phyloP scores from a whole-genome alignment of 1,284 basidiomycete species.

The Apiotrichum laibachii region DNA sequence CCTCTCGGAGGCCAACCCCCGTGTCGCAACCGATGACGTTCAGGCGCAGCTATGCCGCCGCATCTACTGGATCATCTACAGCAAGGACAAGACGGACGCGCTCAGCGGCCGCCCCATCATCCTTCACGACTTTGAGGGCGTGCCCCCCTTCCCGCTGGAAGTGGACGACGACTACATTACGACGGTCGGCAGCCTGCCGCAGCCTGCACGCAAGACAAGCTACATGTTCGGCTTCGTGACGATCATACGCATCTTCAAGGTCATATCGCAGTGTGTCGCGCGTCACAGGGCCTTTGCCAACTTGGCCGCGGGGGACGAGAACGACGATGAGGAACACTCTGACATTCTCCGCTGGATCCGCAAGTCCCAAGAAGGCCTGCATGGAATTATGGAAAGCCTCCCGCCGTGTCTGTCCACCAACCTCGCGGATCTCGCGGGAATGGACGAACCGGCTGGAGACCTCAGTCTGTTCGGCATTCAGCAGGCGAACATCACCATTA shows the following conservation, averaged over 20 bases:
- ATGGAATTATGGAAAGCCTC: constrained; percentile 6
- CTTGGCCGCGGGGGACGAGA: neutral
- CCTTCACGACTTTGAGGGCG: constrained; percentile 29
- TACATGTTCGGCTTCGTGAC: constrained; percentile 31
- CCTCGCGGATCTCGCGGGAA: neutral
- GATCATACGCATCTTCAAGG: constrained; percentile 27
- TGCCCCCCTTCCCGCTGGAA: constrained; percentile 29
- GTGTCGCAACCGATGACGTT: constrained; percentile 9
- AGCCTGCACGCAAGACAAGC: constrained; percentile 13
- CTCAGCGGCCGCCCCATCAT: constrained; percentile 27
- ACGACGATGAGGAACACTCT: neutral
- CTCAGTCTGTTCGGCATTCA: constrained; percentile 27
- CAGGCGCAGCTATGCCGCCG: constrained; percentile 27
- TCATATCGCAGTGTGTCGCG: constrained; percentile 27
- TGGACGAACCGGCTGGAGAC: constrained; percentile 12
- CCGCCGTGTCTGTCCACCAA: constrained; percentile 4
- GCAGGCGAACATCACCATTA: constrained; percentile 33
- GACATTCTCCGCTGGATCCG: constrained; percentile 7
- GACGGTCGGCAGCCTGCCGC: constrained; percentile 12
- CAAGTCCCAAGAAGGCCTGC: constrained; percentile 5
- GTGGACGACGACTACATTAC: constrained; percentile 39
- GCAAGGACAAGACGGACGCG: constrained; percentile 33
- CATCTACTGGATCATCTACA: constrained; percentile 33
- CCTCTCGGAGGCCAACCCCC: constrained; percentile 14
- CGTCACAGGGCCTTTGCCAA: constrained; percentile 29